These are phyloP conservation scores for Truncatella angustata DNA, from an alignment of 2,329 filamentous ascomycete species.

Conservation along the genomic window DNA sequence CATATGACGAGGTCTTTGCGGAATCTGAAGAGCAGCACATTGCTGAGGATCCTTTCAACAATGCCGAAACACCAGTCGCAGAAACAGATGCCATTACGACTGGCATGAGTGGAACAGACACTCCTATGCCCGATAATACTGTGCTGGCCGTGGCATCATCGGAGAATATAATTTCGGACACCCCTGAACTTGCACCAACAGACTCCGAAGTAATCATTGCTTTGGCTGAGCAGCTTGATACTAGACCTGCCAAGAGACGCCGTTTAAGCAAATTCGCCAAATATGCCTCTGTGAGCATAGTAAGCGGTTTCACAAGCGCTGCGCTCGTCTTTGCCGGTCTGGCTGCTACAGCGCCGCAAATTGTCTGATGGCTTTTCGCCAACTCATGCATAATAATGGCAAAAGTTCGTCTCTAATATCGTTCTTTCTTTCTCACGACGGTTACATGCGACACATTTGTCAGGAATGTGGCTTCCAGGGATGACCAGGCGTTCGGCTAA, in stretches of 20 bases:
- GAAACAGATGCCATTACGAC: too few species aligned
- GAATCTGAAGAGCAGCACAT: not conserved
- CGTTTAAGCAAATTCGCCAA: constrained; percentile 26
- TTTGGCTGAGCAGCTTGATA: not conserved
- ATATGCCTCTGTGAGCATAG: constrained; percentile 17
- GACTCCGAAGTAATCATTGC: not conserved
- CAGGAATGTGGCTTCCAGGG: too few species aligned
- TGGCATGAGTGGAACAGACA: too few species aligned
- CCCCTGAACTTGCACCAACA: not conserved
- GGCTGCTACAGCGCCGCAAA: constrained; percentile 12
- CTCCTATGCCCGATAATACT: too few species aligned
- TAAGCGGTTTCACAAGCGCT: constrained; percentile 23
- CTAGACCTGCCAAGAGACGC: constrained; percentile 26
- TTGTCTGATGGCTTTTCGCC: too few species aligned
- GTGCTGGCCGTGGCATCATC: not conserved
- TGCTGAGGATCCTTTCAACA: not conserved
- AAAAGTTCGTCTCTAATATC: too few species aligned
- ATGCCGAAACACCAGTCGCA: too few species aligned
- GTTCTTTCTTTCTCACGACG: too few species aligned
- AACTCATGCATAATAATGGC: too few species aligned
- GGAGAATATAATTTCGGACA: not conserved
- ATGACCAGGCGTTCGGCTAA: too few species aligned
- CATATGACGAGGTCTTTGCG: constrained; percentile 24
- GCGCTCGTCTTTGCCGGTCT: constrained; percentile 20
- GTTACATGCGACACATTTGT: too few species aligned